Evolutionary conservation across 2,329 filamentous ascomycete genomes (phyloP).

Genomic region (Fusarium sororula): DNA sequence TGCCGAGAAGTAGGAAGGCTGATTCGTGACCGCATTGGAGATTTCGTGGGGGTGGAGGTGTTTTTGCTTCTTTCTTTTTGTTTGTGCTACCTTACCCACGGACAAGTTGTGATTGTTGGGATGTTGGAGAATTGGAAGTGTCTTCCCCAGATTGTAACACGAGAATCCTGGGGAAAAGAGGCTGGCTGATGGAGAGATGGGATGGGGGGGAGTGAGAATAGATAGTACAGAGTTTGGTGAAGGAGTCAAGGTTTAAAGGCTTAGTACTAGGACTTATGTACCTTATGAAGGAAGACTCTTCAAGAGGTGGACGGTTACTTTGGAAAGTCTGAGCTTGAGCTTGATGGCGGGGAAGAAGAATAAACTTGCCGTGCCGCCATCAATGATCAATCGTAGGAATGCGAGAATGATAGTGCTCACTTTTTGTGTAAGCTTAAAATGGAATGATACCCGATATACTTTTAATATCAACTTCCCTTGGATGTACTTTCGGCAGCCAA

Average conservation of each 20-base stretch:
- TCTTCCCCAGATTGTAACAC: conserved; percentile 6
- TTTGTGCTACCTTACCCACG: not conserved
- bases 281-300: not conserved
- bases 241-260: not conserved
- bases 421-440: not conserved
- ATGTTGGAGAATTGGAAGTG: not conserved
- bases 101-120: not conserved
- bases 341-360: not conserved
- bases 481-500: not conserved
- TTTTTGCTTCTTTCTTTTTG: not conserved
- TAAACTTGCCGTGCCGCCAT: not conserved
- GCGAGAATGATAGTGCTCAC: not conserved
- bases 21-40: conserved; percentile 35
- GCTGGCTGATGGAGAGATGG: not conserved
- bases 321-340: not conserved
- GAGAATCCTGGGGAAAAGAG: not conserved
- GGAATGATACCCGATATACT: not conserved
- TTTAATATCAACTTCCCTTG: not conserved
- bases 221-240: not conserved
- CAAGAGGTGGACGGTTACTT: not conserved
- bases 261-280: too few relatives aligned
- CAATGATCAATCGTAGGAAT: not conserved
- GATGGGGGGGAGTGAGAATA: conserved; percentile 19
- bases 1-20: conserved; percentile 22
- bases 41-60: conserved; percentile 13